phyloP scores from a whole-genome alignment of 345 rosid genomes.

The Citrus glauca region DNA sequence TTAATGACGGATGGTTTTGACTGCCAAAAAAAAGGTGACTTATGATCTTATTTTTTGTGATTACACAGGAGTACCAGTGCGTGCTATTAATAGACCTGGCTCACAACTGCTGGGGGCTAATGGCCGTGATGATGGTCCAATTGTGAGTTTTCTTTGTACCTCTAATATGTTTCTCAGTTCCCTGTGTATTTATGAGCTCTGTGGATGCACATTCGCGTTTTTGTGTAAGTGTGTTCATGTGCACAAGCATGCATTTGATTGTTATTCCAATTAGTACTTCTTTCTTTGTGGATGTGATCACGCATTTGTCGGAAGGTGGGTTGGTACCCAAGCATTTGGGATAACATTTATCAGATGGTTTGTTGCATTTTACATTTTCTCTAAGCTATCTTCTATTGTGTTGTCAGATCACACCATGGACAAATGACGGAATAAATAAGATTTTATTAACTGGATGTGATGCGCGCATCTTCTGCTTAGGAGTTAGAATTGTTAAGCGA shows the following conservation, averaged over 20 bases:
- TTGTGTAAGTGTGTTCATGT: background rate
- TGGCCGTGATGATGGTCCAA: slow-evolving; percentile 99
- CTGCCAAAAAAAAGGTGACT: no score
- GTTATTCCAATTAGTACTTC: background rate
- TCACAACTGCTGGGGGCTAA: slow-evolving; percentile 82
- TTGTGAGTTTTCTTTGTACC: slow-evolving; percentile 47
- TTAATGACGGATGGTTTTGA: background rate
- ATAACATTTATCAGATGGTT: slow-evolving; percentile 1
- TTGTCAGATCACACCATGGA: slow-evolving; percentile 64
- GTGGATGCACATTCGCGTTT: background rate
- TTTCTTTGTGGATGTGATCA: background rate
- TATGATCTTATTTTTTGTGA: background rate
- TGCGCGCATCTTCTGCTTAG: slow-evolving; percentile 82
- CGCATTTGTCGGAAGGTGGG: background rate
- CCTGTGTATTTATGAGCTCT: background rate
- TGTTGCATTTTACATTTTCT: background rate
- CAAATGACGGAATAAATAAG: slow-evolving; percentile 79
- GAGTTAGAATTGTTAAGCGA: slow-evolving; percentile 81
- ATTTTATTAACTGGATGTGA: slow-evolving; percentile 76
- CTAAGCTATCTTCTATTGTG: slow-evolving; percentile 3
- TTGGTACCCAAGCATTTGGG: background rate
- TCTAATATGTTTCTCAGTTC: background rate
- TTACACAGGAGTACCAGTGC: slow-evolving; percentile 56
- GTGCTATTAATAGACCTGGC: slow-evolving; percentile 86
- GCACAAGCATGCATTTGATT: background rate